phyloP scores from a whole-genome alignment of 352 stramenopile genomes.

The Blastocystis hominis region DNA sequence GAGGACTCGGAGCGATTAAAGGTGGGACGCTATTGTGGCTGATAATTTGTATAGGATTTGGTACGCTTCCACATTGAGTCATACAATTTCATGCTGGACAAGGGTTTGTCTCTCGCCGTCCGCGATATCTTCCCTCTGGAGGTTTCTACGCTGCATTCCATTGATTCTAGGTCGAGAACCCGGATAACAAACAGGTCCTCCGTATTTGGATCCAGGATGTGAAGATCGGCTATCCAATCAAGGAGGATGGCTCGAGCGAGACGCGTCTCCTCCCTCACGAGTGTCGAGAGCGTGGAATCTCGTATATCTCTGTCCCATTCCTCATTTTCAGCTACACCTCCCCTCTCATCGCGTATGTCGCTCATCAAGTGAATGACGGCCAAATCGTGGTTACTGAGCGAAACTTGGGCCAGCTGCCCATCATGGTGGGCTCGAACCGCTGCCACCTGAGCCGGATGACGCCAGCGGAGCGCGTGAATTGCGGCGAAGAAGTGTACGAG shows the following conservation, averaged over 20 bases:
- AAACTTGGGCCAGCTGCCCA: constrained; percentile 82
- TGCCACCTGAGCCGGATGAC: constrained; percentile 82
- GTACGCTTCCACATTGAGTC: constrained; percentile 90
- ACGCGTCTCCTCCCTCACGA: constrained; percentile 78
- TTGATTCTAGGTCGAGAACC: constrained; percentile 63
- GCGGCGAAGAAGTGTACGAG: constrained; percentile 83
- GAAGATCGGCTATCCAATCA: constrained; percentile 67
- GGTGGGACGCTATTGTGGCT: background rate
- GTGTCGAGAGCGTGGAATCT: constrained; percentile 84
- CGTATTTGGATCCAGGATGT: constrained; percentile 81
- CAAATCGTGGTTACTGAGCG: constrained; percentile 63
- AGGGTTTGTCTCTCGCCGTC: constrained; percentile 82
- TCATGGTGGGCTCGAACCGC: constrained; percentile 89
- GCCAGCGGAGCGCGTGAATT: constrained; percentile 74
- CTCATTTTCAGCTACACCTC: constrained; percentile 77
- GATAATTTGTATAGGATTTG: constrained; percentile 65
- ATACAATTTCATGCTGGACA: constrained; percentile 92
- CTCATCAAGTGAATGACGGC: constrained; percentile 62
- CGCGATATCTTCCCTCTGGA: constrained; percentile 78
- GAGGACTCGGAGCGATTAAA: constrained; percentile 43
- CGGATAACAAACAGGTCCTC: constrained; percentile 58
- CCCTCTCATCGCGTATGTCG: constrained; percentile 82
- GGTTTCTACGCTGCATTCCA: constrained; percentile 69
- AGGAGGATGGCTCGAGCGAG: constrained; percentile 62
- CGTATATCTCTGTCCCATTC: background rate